phyloP scores from a whole-genome alignment of 495 filamentous ascomycete species.

The Neurospora tetrasperma region DNA sequence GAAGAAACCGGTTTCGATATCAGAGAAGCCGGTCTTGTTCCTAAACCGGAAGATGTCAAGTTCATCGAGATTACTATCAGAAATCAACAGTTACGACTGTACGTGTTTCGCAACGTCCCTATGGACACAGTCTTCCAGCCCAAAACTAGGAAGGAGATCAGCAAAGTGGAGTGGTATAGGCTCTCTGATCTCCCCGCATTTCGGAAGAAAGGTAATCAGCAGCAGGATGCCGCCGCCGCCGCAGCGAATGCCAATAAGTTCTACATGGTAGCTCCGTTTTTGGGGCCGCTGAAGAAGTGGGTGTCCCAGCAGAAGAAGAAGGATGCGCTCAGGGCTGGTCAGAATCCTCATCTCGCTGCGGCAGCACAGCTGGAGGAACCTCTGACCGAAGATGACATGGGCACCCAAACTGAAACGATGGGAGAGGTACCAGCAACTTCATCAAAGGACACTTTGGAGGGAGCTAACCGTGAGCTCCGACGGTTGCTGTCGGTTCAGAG shows the following conservation, averaged over 20 bases:
- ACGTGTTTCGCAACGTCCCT: constrained; percentile 78
- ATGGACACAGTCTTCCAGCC: constrained; percentile 81
- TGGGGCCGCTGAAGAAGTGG: constrained; percentile 82
- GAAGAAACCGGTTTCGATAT: constrained; percentile 93
- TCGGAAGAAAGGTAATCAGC: constrained; percentile 45
- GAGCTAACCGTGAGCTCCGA: constrained; percentile 53
- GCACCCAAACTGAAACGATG: constrained; percentile 17
- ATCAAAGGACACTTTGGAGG: constrained; percentile 36
- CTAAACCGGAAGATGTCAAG: constrained; percentile 56
- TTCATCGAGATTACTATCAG: constrained; percentile 79
- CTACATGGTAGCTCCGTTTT: constrained; percentile 95
- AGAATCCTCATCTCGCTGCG: constrained; percentile 19
- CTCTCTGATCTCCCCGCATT: constrained; percentile 78
- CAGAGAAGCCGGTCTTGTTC: constrained; percentile 57
- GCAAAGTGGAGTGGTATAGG: constrained; percentile 87
- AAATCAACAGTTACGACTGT: constrained; percentile 85
- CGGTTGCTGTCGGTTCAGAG: constrained; percentile 53
- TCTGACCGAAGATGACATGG: constrained; percentile 34
- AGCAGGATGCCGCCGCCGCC: constrained; percentile 34
- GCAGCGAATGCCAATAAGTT: constrained; percentile 71
- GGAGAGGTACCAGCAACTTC: constrained; percentile 9
- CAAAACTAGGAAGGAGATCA: constrained; percentile 91
- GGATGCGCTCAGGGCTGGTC: constrained; percentile 35
- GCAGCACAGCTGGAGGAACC: constrained; percentile 24
- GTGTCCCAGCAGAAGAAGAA: constrained; percentile 69